A percentile compares a stretch with the other conserved stretches of the same genome.
These are phyloP conservation scores for Ilyonectria destructans DNA, from an alignment of 2,329 filamentous ascomycete genomes.

Conservation along the genomic window DNA sequence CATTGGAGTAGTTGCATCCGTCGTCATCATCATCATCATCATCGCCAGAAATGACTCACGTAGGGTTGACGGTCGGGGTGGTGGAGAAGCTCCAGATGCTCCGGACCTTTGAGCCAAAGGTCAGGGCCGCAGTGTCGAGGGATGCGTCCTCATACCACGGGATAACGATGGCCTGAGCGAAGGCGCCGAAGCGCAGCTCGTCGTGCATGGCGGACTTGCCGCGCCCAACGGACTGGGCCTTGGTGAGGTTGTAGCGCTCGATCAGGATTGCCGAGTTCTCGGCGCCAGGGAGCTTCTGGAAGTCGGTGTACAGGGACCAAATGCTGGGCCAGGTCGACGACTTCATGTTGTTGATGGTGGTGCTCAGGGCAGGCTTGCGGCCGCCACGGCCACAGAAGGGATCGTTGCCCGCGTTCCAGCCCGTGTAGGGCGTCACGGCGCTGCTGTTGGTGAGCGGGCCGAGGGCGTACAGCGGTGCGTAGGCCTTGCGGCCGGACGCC, in stretches of 20 bases:
- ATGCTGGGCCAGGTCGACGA: slow-evolving; percentile 56
- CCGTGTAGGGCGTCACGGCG: slow-evolving; percentile 53
- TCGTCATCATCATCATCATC: no score
- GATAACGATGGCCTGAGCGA: no score
- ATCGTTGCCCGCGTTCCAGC: slow-evolving; percentile 58
- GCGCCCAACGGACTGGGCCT: no score
- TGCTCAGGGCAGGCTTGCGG: slow-evolving; percentile 58
- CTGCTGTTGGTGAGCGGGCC: slow-evolving; percentile 49
- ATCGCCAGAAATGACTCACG: no score
- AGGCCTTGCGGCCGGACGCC: slow-evolving; percentile 48
- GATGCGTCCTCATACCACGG: no score
- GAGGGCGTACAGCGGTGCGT: slow-evolving; percentile 54
- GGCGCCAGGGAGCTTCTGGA: slow-evolving; percentile 52
- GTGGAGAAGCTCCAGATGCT: no score
- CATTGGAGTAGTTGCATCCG: no score
- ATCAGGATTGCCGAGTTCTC: slow-evolving; percentile 54
- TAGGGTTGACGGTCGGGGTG: no score
- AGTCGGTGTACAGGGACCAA: slow-evolving; percentile 57
- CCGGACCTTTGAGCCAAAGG: no score
- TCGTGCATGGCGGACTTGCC: no score
- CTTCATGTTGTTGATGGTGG: slow-evolving; percentile 53
- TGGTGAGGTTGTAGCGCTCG: slow-evolving; percentile 52
- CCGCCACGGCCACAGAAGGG: slow-evolving; percentile 55
- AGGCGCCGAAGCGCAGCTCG: slow-evolving; percentile 42
- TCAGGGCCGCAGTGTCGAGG: no score